phyloP scores from a whole-genome alignment of 768 basidiomycete genomes.

The Suillus ampliporus region DNA sequence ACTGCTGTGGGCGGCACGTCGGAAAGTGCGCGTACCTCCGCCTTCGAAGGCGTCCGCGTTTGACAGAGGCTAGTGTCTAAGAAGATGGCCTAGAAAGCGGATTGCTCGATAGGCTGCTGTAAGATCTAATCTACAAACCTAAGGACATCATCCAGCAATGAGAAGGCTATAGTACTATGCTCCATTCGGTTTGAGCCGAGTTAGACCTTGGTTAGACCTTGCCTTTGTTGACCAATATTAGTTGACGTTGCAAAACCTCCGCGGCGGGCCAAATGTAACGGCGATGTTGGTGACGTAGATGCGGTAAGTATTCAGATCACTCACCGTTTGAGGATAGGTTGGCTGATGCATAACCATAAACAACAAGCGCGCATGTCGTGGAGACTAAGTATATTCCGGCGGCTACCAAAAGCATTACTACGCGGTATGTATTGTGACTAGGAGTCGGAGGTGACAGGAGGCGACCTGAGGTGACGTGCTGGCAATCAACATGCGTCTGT shows the following conservation, averaged over 20 bases:
- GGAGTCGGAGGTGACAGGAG: too few relatives aligned
- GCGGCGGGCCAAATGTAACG: not conserved
- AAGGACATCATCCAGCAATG: not conserved
- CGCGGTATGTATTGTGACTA: not conserved
- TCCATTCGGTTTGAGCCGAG: not conserved
- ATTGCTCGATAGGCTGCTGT: not conserved
- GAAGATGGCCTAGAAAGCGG: not conserved
- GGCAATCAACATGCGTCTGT: not conserved
- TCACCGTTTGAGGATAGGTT: not conserved
- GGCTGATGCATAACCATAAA: not conserved
- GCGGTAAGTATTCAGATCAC: not conserved
- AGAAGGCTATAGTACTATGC: not conserved
- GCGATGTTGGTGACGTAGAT: not conserved
- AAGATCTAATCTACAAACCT: not conserved
- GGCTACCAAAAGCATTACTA: not conserved
- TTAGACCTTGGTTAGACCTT: not conserved
- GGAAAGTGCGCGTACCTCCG: not conserved
- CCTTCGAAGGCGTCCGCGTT: not conserved
- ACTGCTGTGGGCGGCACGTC: too few relatives aligned
- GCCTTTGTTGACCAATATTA: not conserved
- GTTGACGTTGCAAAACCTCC: not conserved
- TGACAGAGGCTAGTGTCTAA: not conserved
- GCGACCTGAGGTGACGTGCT: not conserved
- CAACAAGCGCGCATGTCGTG: not conserved
- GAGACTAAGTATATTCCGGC: not conserved